Evolutionary conservation across 2,329 filamentous ascomycete genomes (phyloP).

Genomic region (Xylaria sp.): DNA sequence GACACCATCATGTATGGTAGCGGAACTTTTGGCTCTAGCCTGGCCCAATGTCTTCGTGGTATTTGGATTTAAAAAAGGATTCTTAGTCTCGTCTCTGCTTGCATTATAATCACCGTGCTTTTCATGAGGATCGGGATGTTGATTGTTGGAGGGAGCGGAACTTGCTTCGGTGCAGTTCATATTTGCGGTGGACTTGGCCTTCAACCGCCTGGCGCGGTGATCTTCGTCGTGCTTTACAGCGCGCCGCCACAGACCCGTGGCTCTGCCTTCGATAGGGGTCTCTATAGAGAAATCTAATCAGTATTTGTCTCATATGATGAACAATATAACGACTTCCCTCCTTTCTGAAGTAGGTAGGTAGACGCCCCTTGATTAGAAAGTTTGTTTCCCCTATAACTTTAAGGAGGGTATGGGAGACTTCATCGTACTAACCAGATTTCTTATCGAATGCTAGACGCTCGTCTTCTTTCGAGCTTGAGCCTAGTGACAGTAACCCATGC

Average conservation of each 20-base stretch:
- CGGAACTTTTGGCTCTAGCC: slow-evolving; percentile 24
- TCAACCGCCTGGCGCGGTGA: slow-evolving; percentile 14
- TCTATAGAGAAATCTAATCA: background rate
- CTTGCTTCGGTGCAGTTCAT: background rate
- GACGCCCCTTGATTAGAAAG: background rate
- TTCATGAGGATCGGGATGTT: background rate
- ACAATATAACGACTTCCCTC: background rate
- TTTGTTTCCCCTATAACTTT: background rate
- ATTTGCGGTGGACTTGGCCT: slow-evolving; percentile 24
- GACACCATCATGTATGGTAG: slow-evolving; percentile 43
- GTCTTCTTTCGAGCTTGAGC: background rate
- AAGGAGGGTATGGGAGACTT: background rate
- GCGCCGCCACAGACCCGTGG: slow-evolving; percentile 34
- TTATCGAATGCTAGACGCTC: background rate
- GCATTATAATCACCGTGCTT: background rate
- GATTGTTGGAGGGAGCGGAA: background rate
- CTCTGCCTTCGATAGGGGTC: slow-evolving; percentile 22
- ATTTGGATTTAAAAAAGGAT: background rate
- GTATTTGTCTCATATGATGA: background rate
- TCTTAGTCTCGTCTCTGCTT: background rate
- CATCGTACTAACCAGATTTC: background rate
- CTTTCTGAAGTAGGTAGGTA: background rate
- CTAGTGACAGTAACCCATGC: background rate
- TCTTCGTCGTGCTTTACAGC: slow-evolving; percentile 32
- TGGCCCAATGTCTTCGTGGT: background rate